Evolutionary conservation across 2,329 filamentous ascomycete genomes (phyloP), one percentile per base, ranked within the genome.

Genomic region (Diplodia mutila): DNA sequence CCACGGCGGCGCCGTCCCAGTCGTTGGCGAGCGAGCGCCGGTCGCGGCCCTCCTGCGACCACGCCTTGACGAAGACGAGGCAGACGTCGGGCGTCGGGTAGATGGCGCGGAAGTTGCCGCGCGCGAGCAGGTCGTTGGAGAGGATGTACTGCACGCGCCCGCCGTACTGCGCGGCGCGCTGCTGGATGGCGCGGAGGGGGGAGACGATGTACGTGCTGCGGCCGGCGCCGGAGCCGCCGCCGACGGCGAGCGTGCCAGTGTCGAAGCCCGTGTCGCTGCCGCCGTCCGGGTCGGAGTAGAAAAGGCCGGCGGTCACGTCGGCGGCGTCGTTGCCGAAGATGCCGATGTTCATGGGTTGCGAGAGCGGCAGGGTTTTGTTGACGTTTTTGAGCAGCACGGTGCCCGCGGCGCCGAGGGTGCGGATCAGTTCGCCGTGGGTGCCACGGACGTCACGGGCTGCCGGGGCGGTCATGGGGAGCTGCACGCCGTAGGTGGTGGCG

Each of bases 11-110:
- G 61, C 63, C 74, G 66, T 84, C 75, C 77, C 79, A 82, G 71
- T 83, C 81, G n/a, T 78, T 73, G 21, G 75, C 72, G 7, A 84
- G n/a, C n/a, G n/a, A 74, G 5, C 73, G 73, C 67, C 61, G 1
- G 71, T 93, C 90, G 51, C 92, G 86, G 72, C 92, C 89, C 74
- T 92, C 90, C 59, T 89, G 90, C 0, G 90, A 91, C 66, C 90
- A 92, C 34, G 89, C 89, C 71, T 93, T 93, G 2, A 91, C 75
- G 0, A 65, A 65, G 9, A 65, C 61, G 23, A 65, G 23, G 23
- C 61, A 65, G 29, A 46, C 61, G 1, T 65, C 61, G 32, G 21
- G 55, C 7, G 27, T n/a, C 12, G 37, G 27, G 9, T 25, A 46
- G 18, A 65, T 88, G 87, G 66, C 80, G 76, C 90, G 90, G 92